phyloP scores from a whole-genome alignment of 768 basidiomycete genomes.

The Agaricus blazei region DNA sequence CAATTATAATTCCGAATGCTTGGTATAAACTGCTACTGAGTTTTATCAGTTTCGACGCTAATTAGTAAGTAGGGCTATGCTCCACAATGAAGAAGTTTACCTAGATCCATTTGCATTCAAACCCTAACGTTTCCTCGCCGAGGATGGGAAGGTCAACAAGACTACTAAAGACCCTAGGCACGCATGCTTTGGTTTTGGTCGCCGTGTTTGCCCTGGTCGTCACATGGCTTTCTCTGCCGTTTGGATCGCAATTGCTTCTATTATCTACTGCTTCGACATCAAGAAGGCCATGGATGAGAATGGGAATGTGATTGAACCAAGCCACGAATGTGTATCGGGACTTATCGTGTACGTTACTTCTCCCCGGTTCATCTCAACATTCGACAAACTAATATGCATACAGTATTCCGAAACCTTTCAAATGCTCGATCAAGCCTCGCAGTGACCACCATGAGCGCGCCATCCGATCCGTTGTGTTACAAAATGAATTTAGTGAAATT shows the following conservation, averaged over 20 bases:
- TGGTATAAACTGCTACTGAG: constrained; percentile 18
- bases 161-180: constrained; percentile 21
- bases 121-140: constrained; percentile 33
- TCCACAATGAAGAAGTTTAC: constrained; percentile 31
- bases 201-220: constrained; percentile 22
- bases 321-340: constrained; percentile 13
- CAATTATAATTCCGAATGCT: constrained; percentile 27
- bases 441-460: constrained; percentile 13
- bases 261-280: constrained; percentile 19
- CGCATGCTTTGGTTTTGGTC: constrained; percentile 27
- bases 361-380: not conserved
- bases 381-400: not conserved
- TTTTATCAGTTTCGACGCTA: not conserved
- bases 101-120: constrained; percentile 35
- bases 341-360: constrained; percentile 14
- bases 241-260: constrained; percentile 20
- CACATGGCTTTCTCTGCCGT: constrained; percentile 20
- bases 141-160: constrained; percentile 20
- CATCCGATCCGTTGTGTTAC: constrained; percentile 12
- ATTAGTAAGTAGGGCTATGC: constrained; percentile 28
- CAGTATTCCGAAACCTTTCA: constrained; percentile 17
- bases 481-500: not conserved
- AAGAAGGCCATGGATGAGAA: constrained; percentile 18
- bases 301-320: constrained; percentile 8
- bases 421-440: constrained; percentile 16